phyloP scores from a whole-genome alignment of 108 stramenopile genomes.

The Skeletonema potamos region DNA sequence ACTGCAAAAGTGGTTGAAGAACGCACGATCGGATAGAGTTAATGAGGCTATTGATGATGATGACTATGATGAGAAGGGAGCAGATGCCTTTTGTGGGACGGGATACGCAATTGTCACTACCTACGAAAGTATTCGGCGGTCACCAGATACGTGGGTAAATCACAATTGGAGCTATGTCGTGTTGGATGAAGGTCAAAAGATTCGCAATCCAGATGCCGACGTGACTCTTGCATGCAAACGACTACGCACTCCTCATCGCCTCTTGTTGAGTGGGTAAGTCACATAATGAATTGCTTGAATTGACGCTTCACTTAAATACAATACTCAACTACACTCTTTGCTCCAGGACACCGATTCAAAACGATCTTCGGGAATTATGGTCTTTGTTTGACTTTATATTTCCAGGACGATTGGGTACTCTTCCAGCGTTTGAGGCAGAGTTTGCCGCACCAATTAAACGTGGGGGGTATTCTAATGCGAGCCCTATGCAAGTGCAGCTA shows the following conservation, averaged over 20 bases:
- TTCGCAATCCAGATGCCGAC: constrained; percentile 96
- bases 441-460: constrained; percentile 92
- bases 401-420: constrained; percentile 94
- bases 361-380: constrained; percentile 96
- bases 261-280: constrained; percentile 62
- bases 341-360: constrained; percentile 90
- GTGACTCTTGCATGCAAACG: constrained; percentile 94
- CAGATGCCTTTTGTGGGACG: constrained; percentile 72
- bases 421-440: constrained; percentile 93
- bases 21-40: constrained; percentile 56
- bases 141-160: constrained; percentile 64
- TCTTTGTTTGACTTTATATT: constrained; percentile 95
- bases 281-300: too few relatives aligned
- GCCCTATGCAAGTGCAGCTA: constrained; percentile 81
- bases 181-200: constrained; percentile 98
- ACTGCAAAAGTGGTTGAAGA: constrained; percentile 62
- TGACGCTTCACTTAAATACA: too few relatives aligned
- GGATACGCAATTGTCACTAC: constrained; percentile 89
- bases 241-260: constrained; percentile 81
- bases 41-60: constrained; percentile 79
- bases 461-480: constrained; percentile 93
- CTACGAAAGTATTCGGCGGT: constrained; percentile 86
- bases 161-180: constrained; percentile 92
- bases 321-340: too few relatives aligned
- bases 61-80: constrained; percentile 53